Evolutionary conservation across 2,329 filamentous ascomycete genomes (phyloP), one percentile per base, ranked within the genome.

Genomic region (Metarhizium guizhouense): DNA sequence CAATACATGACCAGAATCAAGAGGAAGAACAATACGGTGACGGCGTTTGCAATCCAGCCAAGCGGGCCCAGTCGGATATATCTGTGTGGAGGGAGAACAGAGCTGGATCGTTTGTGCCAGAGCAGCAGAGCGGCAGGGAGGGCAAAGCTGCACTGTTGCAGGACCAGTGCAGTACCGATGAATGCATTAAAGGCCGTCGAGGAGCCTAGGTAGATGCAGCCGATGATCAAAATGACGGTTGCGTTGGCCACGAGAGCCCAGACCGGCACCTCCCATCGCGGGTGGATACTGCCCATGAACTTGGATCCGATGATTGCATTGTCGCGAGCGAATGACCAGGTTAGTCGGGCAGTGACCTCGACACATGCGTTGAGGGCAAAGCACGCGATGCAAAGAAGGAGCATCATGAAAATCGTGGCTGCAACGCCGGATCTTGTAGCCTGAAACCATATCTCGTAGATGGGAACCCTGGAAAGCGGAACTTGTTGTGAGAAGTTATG

Each of bases 141-240:
- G 63, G 0, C 81, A 84, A 10, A 82, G 56, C 7, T 25, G 25
- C 25, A 25, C 25, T 25, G 60, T 58, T 2, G 57, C 56, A 1
- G 56, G 48, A 32, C 56, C 54, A 16, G 54, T 54, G 48, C 54
- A 84, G 0, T 74, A 78, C 79, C 80, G 4, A 84, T 76, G 47
- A 85, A 77, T 0, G 81, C 82, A 29, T 76, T 75, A 68, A 85
- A 85, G 0, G 82, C 82, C 0, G 79, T 81, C 1, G 71, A 73
- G 47, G 72, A 78, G 10, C 77, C 81, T 8, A 85, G 74, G 61
- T 84, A 84, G 51, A 85, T 81, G 54, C 72, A 73, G 0, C 80
- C 81, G 0, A 85, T 70, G 20, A 80, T 80, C 55, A 74, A 73
- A 10, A 58, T 52, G 32, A 40, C 48, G 0, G 80, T 83, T 0